A percentile compares a stretch with the other conserved stretches of the same genome.
Evolutionary conservation across 139 green algal species (phyloP).

Genomic region (Auxenochlorella pyrenoidosa): DNA sequence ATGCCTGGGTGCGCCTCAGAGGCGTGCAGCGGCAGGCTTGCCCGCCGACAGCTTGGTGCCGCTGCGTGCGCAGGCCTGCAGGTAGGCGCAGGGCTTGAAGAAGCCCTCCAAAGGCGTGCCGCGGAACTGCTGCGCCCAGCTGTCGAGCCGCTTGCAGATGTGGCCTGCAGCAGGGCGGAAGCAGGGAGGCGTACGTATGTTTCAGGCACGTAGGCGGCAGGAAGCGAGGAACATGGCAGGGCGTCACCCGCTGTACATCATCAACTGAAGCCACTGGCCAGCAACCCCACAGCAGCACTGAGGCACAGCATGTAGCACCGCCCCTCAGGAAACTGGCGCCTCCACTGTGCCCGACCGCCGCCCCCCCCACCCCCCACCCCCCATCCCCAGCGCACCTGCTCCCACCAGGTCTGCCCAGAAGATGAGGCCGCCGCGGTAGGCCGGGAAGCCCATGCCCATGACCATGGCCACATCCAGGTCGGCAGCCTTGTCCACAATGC

Average conservation of each 20-base stretch:
- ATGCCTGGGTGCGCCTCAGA: background rate
- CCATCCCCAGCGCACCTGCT: conserved; percentile 46
- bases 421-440: conserved; percentile 85
- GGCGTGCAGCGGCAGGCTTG: background rate
- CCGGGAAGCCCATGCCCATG: conserved; percentile 98
- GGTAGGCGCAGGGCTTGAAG: conserved; percentile 90
- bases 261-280: too few species aligned
- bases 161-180: conserved; percentile 5
- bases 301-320: background rate
- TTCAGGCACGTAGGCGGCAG: background rate
- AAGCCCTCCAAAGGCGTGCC: conserved; percentile 70
- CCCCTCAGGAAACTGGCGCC: background rate
- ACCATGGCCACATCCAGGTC: conserved; percentile 98
- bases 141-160: conserved; percentile 40
- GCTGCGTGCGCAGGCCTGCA: conserved; percentile 43
- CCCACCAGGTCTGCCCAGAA: conserved; percentile 92
- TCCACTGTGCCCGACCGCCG: background rate
- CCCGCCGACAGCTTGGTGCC: conserved; percentile 32
- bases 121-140: conserved; percentile 50
- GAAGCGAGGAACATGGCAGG: too few species aligned
- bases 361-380: background rate
- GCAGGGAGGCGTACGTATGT: background rate
- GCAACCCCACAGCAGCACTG: background rate
- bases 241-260: too few species aligned
- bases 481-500: conserved; percentile 95